Base-by-base conservation (phyloP, 768 basidiomycete species). In the Rhodotorula taiwanensis region DNA sequence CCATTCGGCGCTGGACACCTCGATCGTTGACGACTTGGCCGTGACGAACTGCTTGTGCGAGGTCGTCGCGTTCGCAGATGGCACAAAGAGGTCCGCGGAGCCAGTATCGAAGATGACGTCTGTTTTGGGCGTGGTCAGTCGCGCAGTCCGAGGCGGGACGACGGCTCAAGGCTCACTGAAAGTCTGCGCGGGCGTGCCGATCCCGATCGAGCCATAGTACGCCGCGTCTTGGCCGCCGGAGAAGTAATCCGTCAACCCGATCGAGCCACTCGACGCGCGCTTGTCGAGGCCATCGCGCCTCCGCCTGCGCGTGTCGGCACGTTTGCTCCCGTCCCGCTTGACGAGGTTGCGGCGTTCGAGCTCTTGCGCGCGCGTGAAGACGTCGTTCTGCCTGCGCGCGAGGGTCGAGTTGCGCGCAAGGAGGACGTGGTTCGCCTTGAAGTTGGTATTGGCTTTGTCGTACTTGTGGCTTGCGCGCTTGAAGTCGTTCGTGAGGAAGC, bases 161-260 rank as follows among this genome's bases (percentile, higher is more conserved):
- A 28, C 10, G 47, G 6, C 23, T 10, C 4, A 15, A 5, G 9
- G 27, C 47, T 27, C 20, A 60, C 60, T 23, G 58, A 69, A 69
- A 0, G 41, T 28, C 30, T 66, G 64, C n/a, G n/a, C 41, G 10
- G 64, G 68, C 4, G 60, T 59, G 33, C 68, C 64, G 52, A 70
- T 60, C 4, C 53, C 25, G 33, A 66, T 47, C 4, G 21, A 20
- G 14, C 69, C 69, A 30, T 39, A 70, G 55, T 66, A 70, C 2
- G 64, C 45, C 16, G 69, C 59, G 39, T 70, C 64, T 28, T 65
- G 60, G n/a, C 64, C 68, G 55, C 57, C 64, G 20, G 57, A 54
- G 50, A 60, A 69, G 60, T 69, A 69, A 58, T 62, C 64, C 33
- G 60, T 63, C 39, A 69, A 36, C 2, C 20, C 52, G 20, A 69